Evolutionary conservation across 331 rosid genomes (phyloP).

Genomic region (Ulmus americana): DNA sequence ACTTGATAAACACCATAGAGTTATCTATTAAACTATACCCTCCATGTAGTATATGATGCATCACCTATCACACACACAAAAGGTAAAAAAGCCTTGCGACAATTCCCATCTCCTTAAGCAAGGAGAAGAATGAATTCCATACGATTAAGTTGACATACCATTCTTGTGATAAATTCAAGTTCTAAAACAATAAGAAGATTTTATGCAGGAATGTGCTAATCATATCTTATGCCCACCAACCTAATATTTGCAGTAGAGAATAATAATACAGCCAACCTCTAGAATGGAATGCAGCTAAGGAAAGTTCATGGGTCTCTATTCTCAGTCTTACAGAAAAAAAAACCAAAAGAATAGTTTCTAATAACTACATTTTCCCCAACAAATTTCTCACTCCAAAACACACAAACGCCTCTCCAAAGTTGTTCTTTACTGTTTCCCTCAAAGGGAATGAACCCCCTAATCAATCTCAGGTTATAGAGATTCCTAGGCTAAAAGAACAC

Average conservation of each 20-base stretch:
- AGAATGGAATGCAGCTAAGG: background rate
- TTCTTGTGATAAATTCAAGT: background rate
- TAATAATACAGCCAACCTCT: background rate
- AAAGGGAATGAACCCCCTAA: background rate
- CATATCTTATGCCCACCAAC: background rate
- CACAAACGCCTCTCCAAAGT: too few relatives aligned
- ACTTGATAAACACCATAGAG: too few relatives aligned
- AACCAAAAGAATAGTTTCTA: too few relatives aligned
- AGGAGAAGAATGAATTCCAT: too few relatives aligned
- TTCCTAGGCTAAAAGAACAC: background rate
- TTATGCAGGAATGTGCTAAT: background rate
- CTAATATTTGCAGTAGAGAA: background rate
- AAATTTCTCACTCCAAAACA: background rate
- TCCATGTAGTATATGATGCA: too few relatives aligned
- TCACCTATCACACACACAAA: too few relatives aligned
- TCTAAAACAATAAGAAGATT: background rate
- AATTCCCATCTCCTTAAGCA: too few relatives aligned
- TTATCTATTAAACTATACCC: too few relatives aligned
- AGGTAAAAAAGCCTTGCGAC: too few relatives aligned
- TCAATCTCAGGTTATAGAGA: background rate
- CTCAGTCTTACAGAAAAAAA: too few relatives aligned
- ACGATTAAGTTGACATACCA: too few relatives aligned
- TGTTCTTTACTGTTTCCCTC: too few relatives aligned
- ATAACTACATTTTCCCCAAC: background rate
- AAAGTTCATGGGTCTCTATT: background rate